These are phyloP conservation scores for Pulveroboletus sp. DNA, from an alignment of 768 basidiomycete species.

Conservation along the genomic window DNA sequence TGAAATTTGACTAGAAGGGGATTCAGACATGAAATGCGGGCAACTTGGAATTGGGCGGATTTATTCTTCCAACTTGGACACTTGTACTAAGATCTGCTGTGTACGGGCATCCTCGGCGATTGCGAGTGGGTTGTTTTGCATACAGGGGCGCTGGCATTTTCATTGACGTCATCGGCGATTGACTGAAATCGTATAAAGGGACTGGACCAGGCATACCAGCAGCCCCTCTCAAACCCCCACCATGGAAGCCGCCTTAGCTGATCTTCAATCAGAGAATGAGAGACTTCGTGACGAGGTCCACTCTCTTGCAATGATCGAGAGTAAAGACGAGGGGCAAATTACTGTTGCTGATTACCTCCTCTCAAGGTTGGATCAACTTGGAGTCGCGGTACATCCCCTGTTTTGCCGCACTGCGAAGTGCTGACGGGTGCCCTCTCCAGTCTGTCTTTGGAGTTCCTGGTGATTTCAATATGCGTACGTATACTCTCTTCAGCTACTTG, in stretches of 20 bases:
- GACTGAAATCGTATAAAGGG: slow-evolving; percentile 3
- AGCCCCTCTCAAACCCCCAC: background rate
- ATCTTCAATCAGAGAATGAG: slow-evolving; percentile 44
- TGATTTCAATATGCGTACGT: slow-evolving; percentile 74
- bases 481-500: background rate
- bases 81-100: slow-evolving; percentile 22
- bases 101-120: slow-evolving; percentile 33
- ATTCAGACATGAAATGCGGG: slow-evolving; percentile 29
- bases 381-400: slow-evolving; percentile 48
- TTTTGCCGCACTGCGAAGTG: background rate
- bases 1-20: slow-evolving; percentile 18
- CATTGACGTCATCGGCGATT: too few species aligned
- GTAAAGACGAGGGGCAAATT: slow-evolving; percentile 40
- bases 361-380: slow-evolving; percentile 59
- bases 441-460: slow-evolving; percentile 83
- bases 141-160: too few species aligned
- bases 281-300: slow-evolving; percentile 48
- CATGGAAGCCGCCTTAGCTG: slow-evolving; percentile 14
- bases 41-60: too few species aligned
- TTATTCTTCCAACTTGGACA: too few species aligned
- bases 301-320: slow-evolving; percentile 31
- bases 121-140: slow-evolving; percentile 26
- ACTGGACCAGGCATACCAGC: background rate
- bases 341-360: slow-evolving; percentile 61
- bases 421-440: slow-evolving; percentile 33